phyloP scores from a whole-genome alignment of 805 yeast species.

The Candida odintsovae region DNA sequence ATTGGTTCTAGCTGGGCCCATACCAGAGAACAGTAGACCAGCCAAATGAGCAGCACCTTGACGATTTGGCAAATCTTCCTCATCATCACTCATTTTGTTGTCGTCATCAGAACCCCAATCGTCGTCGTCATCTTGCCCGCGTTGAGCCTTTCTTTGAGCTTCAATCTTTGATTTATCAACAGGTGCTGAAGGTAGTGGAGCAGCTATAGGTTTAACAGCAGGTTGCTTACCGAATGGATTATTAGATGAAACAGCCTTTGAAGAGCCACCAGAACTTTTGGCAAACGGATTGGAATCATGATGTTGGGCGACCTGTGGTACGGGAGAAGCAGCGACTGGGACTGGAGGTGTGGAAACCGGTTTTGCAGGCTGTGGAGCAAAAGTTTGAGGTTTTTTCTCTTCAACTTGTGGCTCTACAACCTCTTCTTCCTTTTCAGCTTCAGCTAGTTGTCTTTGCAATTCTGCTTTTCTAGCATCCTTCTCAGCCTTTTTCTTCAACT shows the following conservation, averaged over 20 bases:
- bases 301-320: slow-evolving; percentile 9
- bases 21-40: slow-evolving; percentile 22
- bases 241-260: slow-evolving; percentile 25
- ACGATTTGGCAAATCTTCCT: slow-evolving; percentile 27
- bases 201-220: slow-evolving; percentile 13
- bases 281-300: slow-evolving; percentile 25
- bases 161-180: slow-evolving; percentile 56
- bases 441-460: slow-evolving; percentile 54
- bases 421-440: slow-evolving; percentile 41
- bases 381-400: slow-evolving; percentile 13
- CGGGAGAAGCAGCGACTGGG: slow-evolving; percentile 13
- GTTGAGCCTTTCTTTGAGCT: slow-evolving; percentile 67
- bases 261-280: slow-evolving; percentile 5
- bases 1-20: slow-evolving; percentile 20
- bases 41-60: slow-evolving; percentile 26
- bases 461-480: slow-evolving; percentile 56
- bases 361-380: slow-evolving; percentile 14
- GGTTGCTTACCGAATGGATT: slow-evolving; percentile 58
- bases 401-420: slow-evolving; percentile 34
- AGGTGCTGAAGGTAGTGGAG: background rate
- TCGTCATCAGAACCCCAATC: slow-evolving; percentile 31
- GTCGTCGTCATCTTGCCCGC: slow-evolving; percentile 36
- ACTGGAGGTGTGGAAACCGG: slow-evolving; percentile 8
- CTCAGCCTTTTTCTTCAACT: slow-evolving; percentile 46
- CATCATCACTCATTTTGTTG: slow-evolving; percentile 26